Evolutionary conservation across 768 basidiomycete species (phyloP).

Genomic region (Amanita pallidorosea): DNA sequence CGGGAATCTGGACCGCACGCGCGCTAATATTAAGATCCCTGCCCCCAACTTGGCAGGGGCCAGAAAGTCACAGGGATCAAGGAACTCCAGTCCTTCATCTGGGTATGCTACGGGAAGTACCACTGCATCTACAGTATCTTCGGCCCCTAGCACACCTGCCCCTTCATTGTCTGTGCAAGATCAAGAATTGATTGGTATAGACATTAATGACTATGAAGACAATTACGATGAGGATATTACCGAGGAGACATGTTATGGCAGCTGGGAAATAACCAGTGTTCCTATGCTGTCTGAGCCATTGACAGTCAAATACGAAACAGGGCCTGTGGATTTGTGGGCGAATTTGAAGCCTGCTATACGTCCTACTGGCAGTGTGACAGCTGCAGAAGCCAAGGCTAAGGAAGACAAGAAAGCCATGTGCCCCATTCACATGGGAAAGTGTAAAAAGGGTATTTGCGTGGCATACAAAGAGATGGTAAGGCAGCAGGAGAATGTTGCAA

Average conservation of each 20-base stretch:
- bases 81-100: background rate
- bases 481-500: background rate
- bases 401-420: background rate
- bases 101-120: background rate
- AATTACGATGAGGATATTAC: constrained; percentile 1
- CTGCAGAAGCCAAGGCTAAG: background rate
- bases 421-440: constrained; percentile 1
- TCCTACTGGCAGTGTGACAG: background rate
- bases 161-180: background rate
- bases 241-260: background rate
- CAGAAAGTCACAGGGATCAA: background rate
- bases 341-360: background rate
- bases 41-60: background rate
- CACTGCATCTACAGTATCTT: background rate
- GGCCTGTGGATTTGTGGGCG: background rate
- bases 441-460: background rate
- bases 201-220: background rate
- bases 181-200: background rate
- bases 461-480: background rate
- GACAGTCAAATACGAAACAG: background rate
- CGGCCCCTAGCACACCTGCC: background rate
- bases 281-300: too few species aligned
- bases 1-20: background rate
- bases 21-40: background rate
- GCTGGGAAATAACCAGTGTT: background rate